These are phyloP conservation scores for Trichoderma parareesei DNA, from an alignment of 495 filamentous ascomycete genomes.

Conservation along the genomic window DNA sequence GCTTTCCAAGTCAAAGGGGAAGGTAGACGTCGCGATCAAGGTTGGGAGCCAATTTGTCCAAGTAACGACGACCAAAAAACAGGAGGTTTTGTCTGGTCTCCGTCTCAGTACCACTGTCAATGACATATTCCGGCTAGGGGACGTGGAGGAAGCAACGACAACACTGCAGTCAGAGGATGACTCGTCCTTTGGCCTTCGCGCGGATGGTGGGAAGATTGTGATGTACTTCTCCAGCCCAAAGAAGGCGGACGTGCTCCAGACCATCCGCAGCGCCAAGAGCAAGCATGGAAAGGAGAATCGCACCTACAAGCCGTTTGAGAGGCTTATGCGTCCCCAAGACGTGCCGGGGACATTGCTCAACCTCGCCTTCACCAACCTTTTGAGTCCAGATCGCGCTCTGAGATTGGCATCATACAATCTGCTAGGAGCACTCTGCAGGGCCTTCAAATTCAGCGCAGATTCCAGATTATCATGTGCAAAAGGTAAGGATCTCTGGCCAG, in stretches of 20 bases:
- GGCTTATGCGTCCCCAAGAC: slow-evolving; percentile 57
- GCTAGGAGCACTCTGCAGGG: slow-evolving; percentile 51
- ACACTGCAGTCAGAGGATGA: slow-evolving; percentile 56
- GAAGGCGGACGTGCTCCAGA: slow-evolving; percentile 52
- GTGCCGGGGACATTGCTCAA: slow-evolving; percentile 60
- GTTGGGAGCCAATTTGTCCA: slow-evolving; percentile 61
- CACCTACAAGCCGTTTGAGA: slow-evolving; percentile 47
- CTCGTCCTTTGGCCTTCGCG: slow-evolving; percentile 57
- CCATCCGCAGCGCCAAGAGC: slow-evolving; percentile 49
- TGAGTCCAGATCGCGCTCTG: slow-evolving; percentile 46
- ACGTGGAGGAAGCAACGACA: slow-evolving; percentile 54
- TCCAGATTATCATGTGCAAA: slow-evolving; percentile 51
- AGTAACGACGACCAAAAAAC: slow-evolving; percentile 56
- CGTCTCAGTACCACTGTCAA: slow-evolving; percentile 53
- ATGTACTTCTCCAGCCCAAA: slow-evolving; percentile 59
- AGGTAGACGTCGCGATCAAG: slow-evolving; percentile 57
- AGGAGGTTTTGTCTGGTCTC: slow-evolving; percentile 52
- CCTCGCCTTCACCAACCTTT: slow-evolving; percentile 55
- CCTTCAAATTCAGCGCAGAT: slow-evolving; percentile 55
- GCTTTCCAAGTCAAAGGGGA: slow-evolving; percentile 56
- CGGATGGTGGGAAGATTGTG: slow-evolving; percentile 57
- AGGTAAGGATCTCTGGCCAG: slow-evolving; percentile 31
- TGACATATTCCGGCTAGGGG: slow-evolving; percentile 56
- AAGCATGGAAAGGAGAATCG: slow-evolving; percentile 53
- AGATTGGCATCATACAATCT: slow-evolving; percentile 56